Base-by-base conservation (phyloP, 2,329 filamentous ascomycete genomes). In the Lasiodiplodia hormozganensis region DNA sequence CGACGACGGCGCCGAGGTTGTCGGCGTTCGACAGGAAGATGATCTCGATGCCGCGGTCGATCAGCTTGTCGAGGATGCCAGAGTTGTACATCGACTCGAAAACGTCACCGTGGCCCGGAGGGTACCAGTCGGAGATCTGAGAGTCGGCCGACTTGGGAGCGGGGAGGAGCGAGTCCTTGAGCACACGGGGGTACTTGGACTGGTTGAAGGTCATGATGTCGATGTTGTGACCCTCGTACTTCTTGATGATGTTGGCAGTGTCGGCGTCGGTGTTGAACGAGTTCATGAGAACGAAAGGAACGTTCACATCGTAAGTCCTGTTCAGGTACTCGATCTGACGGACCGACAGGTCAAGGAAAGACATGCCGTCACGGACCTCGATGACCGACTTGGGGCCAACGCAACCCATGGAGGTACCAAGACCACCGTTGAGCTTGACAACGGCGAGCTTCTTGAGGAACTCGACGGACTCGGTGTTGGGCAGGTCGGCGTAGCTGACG, bases 151-250 rank as follows among this genome's bases (percentile, higher is more conserved):
- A 88, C 88, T 98, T 97, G 79, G 96, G 94, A 40, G 95, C 96
- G 49, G 96, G 96, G 64, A 99, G 92, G 67, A 97, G 90, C 54
- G 96, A 99, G 85, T 99, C 96, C 89, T 97, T 98, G 84, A 94
- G 90, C 80, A 99, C 93, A 87, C 96, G 92, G 74, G 96, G 96
- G 87, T 98, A 99, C 77, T 94, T 89, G 72, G 96, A 99, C 86
- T 99, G 96, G 88, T 99, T 99, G 90, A 99, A 99, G 81, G 96
- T 98, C 81, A 98, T 87, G 82, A 99, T 98, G 80, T 99, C 96
- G 78, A 99, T 96, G 82, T 97, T 97, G 89, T 99, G 96, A 72
- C 96, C 96, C 86, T 99, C 95, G 85, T 98, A 99, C 87, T 99
- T 99, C 90, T 99, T 99, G 87, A 99, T 99, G 84, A 99, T 99